Base-by-base conservation (phyloP, 345 rosid genomes). In the Psidium guajava region DNA sequence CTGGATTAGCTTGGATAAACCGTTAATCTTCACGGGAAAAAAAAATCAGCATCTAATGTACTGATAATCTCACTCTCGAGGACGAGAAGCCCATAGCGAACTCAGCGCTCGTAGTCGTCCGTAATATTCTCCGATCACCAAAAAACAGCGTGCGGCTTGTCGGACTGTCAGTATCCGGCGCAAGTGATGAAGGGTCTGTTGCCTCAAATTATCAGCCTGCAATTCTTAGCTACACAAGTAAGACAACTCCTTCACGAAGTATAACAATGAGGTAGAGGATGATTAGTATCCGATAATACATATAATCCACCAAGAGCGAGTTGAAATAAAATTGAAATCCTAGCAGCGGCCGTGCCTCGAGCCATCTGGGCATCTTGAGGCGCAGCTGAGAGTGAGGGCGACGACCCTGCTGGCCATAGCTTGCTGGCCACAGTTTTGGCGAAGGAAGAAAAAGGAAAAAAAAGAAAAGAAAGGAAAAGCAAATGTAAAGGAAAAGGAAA, bases 131-230 rank as follows among this genome's bases (percentile, higher is more conserved):
- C 96, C 98, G 56, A 96, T 96, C 86, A 94, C 96, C 87, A 96
- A 85, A 87, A 96, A 97, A 91, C 98, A 93, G 61, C 98, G 89
- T 0, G 99, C 99, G 0, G 96, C 98, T 88, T 97, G 99, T 61
- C 99, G 87, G 21, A 93, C 92, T 0, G 99, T 97, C 87, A 97
- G 85, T 87, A 97, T 95, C 82, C 94, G 92, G 15, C 92, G 91
- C 24, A 97, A 57, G 54, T 96, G 99, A 86, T 97, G 99, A 85
- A 97, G 93, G 25, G 95, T 97, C 85, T 96, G 99, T 49, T 97
- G 99, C 85, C 99, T 94, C 89, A 97, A 90, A 88, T 96, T 93
- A 91, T 97, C 99, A 82, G 98, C 99, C 99, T 97, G 85, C 12
- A 12, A 85, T 77, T 82, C 44, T 20, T 25, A 82, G n/a, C 14